These are phyloP conservation scores for Sinapis alba DNA, from an alignment of 441 rosid species.

Conservation along the genomic window DNA sequence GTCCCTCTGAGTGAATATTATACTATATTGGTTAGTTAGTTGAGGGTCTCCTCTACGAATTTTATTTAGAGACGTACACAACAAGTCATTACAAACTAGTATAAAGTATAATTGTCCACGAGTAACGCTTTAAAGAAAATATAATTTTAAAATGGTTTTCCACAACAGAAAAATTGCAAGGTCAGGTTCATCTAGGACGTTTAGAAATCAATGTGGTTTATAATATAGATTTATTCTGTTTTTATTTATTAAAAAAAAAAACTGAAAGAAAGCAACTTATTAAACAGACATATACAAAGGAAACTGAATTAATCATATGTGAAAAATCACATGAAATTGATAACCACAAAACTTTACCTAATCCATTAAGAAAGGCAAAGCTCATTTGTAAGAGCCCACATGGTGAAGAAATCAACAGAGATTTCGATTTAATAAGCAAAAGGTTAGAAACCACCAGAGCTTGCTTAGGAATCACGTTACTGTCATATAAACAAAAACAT, in stretches of 20 bases:
- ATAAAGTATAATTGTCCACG: slow-evolving; percentile 16
- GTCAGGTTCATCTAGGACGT: slow-evolving; percentile 12
- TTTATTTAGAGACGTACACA: slow-evolving; percentile 3
- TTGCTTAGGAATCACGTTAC: slow-evolving; percentile 43
- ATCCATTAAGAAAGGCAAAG: neutral
- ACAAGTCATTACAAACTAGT: neutral
- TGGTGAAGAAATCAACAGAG: slow-evolving; percentile 12
- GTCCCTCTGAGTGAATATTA: neutral
- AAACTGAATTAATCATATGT: neutral
- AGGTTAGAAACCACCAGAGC: neutral
- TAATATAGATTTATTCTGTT: neutral
- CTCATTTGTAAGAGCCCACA: neutral
- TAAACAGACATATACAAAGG: neutral
- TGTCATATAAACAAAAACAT: neutral
- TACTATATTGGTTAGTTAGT: neutral
- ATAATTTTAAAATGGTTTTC: slow-evolving; percentile 2
- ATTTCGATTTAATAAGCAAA: neutral
- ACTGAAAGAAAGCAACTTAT: neutral
- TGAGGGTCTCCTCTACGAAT: neutral
- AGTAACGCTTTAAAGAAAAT: neutral
- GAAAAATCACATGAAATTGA: slow-evolving; percentile 2
- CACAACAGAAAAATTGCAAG: neutral
- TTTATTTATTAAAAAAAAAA: no score
- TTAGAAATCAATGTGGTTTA: neutral
- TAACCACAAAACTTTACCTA: slow-evolving; percentile 5